Evolutionary conservation across 345 rosid species (phyloP).

Genomic region (Linum usitatissimum): DNA sequence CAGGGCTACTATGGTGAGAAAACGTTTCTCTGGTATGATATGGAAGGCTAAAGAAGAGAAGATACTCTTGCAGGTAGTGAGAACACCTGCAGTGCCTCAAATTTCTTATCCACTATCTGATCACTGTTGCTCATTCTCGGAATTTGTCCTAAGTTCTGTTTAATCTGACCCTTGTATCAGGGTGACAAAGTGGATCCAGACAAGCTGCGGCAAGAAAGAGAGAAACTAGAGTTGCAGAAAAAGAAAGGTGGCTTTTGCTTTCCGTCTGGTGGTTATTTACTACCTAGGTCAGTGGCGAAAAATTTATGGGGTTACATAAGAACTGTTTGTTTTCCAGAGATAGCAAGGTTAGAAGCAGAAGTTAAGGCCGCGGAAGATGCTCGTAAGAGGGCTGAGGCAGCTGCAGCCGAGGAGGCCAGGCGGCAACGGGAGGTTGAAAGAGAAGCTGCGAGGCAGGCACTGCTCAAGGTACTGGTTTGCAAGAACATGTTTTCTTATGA

Average conservation of each 20-base stretch:
- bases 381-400: constrained; percentile 4
- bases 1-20: constrained; percentile 17
- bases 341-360: constrained; percentile 8
- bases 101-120: not conserved
- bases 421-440: constrained; percentile 5
- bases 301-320: constrained; percentile 2
- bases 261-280: not conserved
- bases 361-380: constrained; percentile 8
- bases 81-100: not conserved
- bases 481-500: not conserved
- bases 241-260: constrained; percentile 13
- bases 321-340: constrained; percentile 1
- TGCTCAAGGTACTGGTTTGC: not conserved
- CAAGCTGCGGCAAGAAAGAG: constrained; percentile 13
- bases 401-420: constrained; percentile 5
- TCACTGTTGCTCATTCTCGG: not conserved
- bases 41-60: constrained; percentile 24
- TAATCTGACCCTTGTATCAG: constrained; percentile 14
- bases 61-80: constrained; percentile 12
- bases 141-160: not conserved
- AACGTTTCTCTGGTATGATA: constrained; percentile 16
- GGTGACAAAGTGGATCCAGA: constrained; percentile 18
- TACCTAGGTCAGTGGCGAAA: constrained; percentile 6
- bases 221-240: constrained; percentile 17
- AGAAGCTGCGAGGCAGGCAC: constrained; percentile 7